Percentiles rank a stretch among this genome's conserved stretches.
These are phyloP conservation scores for Neoboletus magnificus DNA, from an alignment of 768 basidiomycete species.

Conservation along the genomic window DNA sequence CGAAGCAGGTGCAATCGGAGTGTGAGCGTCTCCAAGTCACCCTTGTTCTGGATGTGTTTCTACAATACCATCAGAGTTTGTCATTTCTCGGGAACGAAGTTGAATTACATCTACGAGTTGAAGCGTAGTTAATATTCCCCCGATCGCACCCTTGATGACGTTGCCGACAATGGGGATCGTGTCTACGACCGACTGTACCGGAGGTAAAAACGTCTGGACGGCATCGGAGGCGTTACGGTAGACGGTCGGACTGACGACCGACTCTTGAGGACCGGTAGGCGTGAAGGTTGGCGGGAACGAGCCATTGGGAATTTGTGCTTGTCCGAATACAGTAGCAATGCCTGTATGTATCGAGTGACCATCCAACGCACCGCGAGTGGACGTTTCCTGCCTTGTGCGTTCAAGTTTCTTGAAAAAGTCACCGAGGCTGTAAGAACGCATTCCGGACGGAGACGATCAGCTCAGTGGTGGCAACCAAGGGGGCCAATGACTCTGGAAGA, in stretches of 20 bases:
- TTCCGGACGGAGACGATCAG: no score
- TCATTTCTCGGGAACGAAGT: neutral
- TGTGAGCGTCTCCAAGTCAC: neutral
- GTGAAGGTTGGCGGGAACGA: neutral
- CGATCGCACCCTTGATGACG: constrained; percentile 1
- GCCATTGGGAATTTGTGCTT: no score
- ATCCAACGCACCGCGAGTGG: no score
- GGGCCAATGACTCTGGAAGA: no score
- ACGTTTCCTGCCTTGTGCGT: no score
- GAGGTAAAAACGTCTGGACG: constrained; percentile 3
- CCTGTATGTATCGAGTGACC: no score
- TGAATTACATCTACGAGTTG: constrained; percentile 2
- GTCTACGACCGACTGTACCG: neutral
- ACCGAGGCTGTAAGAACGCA: no score
- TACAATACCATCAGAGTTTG: neutral
- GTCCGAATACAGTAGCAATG: neutral
- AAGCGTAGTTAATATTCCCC: neutral
- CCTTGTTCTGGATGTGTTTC: constrained; percentile 5
- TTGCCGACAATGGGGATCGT: neutral
- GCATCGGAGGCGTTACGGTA: neutral
- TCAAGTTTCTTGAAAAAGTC: no score
- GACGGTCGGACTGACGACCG: neutral
- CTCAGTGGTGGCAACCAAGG: no score
- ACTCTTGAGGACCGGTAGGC: neutral
- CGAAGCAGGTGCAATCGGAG: neutral